Base-by-base conservation (phyloP, 345 rosid species). In the Anacardium occidentale region DNA sequence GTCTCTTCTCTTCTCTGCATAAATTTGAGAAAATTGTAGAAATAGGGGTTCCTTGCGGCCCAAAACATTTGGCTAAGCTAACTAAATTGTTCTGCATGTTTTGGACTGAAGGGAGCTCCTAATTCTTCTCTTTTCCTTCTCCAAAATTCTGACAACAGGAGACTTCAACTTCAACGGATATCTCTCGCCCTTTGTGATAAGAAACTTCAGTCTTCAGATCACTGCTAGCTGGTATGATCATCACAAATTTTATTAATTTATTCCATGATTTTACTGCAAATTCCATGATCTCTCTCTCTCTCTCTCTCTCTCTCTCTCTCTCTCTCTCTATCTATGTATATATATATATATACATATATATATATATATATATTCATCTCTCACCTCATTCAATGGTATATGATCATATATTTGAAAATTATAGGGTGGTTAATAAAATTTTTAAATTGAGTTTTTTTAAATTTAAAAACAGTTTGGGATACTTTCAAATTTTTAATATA, bases 101-200 rank as follows among this genome's bases (percentile, higher is more conserved):
- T 74, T 74, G 76, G 70, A 73, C 70, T 73, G 70, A 73, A 64
- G 70, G 76, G 76, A 73, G 76, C 70, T 74, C 71, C 77, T 74
- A 66, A 66, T 74, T 74, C 72, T 74, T 74, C 77, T 66, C 52
- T 74, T 74, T 73, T 53, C 74, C 61, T 44, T n/a, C 29, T 15
- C 25, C 32, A 10, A 12, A 24, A 10, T 17, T n/a, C 3, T 18
- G 58, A 48, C 65, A 10, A 24, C 17, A 42, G 25, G 25, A 15
- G 47, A 34, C 56, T 63, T 11, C 13, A 58, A 25, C 22, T 44
- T 70, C 29, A 26, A 5, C 26, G 9, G 42, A 13, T 10, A 7
- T 29, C 14, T n/a, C 8, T 37, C 65, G 26, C 44, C 51, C 13
- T 68, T 40, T 21, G 8, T 29, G 26, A 29, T 56, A 8, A 20